Base-by-base conservation (phyloP, 2,329 filamentous ascomycete genomes). In the Bipolaris victoriae region DNA sequence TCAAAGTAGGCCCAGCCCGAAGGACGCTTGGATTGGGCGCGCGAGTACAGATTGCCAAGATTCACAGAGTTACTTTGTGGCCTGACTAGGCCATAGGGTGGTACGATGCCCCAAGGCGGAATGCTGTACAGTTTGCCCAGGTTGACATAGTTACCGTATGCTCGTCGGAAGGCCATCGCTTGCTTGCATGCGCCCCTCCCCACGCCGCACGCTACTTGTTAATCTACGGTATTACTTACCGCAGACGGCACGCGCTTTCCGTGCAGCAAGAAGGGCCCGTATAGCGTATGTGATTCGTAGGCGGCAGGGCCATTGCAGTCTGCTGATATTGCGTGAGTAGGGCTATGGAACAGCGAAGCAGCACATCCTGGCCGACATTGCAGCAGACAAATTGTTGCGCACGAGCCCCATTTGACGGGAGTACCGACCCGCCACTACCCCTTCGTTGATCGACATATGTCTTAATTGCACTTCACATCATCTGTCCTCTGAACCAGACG, bases 391-490 rank as follows among this genome's bases (percentile, higher is more conserved):
- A 50, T 43, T 51, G 49, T 53, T 52, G 61, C 53, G 63, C 63
- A 61, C 58, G 61, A 60, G 59, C 55, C 59, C 36, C 36, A 31
- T 46, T 55, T 44, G 46, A 43, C 47, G 50, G 49, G 45, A 45
- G 45, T 54, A 57, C 58, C 39, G 51, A 52, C 53, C 52, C 52
- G 57, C 46, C 53, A 43, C 47, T 52, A 53, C 59, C 52, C 55
- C 49, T 54, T 52, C 51, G 61, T 54, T 46, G 55, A 65, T 65
- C 63, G 62, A 47, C 63, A 58, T 26, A 18, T 36, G 44, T 65
- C 63, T 64, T 65, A 62, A 64, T 62, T 62, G 47, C 61, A 65
- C 63, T 51, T 65, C 63, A 64, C 50, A 41, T 55, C 59, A 57
- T 44, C 36, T 57, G 45, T 56, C 50, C 20, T 43, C 41, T 46